A percentile compares a stretch with the other conserved stretches of the same genome.
Conservation (phyloP, 306 rosid species). For the Citrullus amarus region DNA sequence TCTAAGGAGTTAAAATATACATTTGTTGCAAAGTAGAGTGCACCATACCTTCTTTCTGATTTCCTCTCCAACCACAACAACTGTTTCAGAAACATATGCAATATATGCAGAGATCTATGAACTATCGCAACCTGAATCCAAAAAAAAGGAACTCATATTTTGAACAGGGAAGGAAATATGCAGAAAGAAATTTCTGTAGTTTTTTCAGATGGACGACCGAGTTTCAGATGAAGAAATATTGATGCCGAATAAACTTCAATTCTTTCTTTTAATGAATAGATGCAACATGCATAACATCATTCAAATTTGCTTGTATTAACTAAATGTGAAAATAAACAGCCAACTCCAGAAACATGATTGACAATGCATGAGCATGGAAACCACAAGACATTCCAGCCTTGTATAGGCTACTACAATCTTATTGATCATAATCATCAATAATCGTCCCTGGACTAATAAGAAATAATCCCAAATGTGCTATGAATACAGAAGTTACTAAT, state of each 20-base stretch:
- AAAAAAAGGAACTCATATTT: conserved; percentile 10
- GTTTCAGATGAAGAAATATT: not conserved
- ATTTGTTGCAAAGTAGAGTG: not conserved
- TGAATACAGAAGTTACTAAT: not conserved
- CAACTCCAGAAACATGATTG: not conserved
- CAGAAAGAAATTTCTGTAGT: not conserved
- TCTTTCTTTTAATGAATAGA: not conserved
- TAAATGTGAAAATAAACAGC: not conserved
- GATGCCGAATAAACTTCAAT: not conserved
- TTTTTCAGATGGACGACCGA: not conserved
- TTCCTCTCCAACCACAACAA: conserved; percentile 33
- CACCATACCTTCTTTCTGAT: conserved; percentile 49
- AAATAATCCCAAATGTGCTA: not conserved
- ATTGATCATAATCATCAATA: not conserved
- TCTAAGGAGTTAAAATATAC: not conserved
- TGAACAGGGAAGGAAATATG: not conserved
- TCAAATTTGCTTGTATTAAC: not conserved
- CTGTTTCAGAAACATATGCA: conserved; percentile 56
- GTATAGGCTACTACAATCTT: not conserved
- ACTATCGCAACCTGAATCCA: conserved; percentile 48
- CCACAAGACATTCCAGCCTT: not conserved
- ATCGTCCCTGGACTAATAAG: not conserved
- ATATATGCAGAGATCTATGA: conserved; percentile 49
- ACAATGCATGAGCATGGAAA: not conserved
- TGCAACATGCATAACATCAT: not conserved